A percentile compares a stretch with the other conserved stretches of the same genome.
Conservation (phyloP, 1,284 basidiomycete species). For the Ustanciosporium gigantosporum region DNA sequence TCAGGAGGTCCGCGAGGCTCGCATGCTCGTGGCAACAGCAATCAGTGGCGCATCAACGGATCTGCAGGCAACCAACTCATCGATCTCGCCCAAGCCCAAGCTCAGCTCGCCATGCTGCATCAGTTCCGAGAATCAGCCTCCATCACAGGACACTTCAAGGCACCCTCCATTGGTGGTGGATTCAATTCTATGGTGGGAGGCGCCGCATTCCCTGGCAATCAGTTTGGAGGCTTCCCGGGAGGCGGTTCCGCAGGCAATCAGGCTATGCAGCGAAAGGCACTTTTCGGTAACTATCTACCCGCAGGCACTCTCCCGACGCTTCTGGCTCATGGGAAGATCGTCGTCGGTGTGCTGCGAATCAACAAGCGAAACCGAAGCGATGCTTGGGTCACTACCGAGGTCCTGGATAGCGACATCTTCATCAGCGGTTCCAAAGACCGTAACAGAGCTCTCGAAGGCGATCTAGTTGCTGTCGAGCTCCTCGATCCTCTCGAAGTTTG, state of each 20-base stretch:
- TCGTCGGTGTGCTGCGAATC: slow-evolving; percentile 94
- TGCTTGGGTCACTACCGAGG: slow-evolving; percentile 98
- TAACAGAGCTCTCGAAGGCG: slow-evolving; percentile 96
- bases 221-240: slow-evolving; percentile 69
- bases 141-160: slow-evolving; percentile 92
- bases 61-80: slow-evolving; percentile 27
- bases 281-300: slow-evolving; percentile 97
- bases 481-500: slow-evolving; percentile 83
- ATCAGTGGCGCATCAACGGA: slow-evolving; percentile 46
- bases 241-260: slow-evolving; percentile 27
- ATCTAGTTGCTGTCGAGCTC: slow-evolving; percentile 97
- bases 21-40: slow-evolving; percentile 35
- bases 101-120: slow-evolving; percentile 91
- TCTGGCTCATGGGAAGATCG: slow-evolving; percentile 95
- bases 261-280: slow-evolving; percentile 90
- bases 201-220: slow-evolving; percentile 11
- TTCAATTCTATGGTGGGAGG: slow-evolving; percentile 75
- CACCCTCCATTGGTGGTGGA: slow-evolving; percentile 97
- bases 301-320: slow-evolving; percentile 96
- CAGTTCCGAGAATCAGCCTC: slow-evolving; percentile 75
- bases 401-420: slow-evolving; percentile 97
- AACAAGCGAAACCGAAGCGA: slow-evolving; percentile 99
- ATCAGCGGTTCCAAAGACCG: slow-evolving; percentile 88
- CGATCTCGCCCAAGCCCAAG: slow-evolving; percentile 68
- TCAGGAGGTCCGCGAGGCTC: slow-evolving; percentile 29